Evolutionary conservation across 1,284 basidiomycete genomes (phyloP), one percentile per base, ranked within the genome.

Genomic region (Xerocomus minutiporus): DNA sequence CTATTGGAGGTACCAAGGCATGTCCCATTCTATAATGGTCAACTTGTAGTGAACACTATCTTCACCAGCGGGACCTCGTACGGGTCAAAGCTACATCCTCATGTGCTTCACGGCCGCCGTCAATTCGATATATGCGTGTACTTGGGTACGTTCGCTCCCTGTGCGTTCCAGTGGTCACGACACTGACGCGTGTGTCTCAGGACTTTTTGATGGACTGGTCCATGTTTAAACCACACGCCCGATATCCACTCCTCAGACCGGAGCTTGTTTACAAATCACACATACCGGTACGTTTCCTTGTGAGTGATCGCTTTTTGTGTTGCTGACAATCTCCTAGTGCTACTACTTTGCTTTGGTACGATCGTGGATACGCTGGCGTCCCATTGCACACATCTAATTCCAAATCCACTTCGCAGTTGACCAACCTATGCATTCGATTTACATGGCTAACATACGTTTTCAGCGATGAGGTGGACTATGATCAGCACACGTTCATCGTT

Each of bases 131-230:
- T 96, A 93, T 71, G 84, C 88, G 4, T 77, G 79, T 44, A 67
- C 79, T 42, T 97, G 94, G 94, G 91, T 91, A 66, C 49, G 77
- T 69, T n/a, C 6, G 20, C 29, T 9, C 2, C 50, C 8, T 17
- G 23, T 32, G 15, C 43, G n/a, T 28, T 6, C 23, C 23, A 12
- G 23, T 26, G 25, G 35, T 32, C 31, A 47, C 35, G 7, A 50
- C 50, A 44, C 9, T 26, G 13, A 34, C 25, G 8, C 17, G 12
- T 17, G 5, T 51, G 13, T 40, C 20, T 15, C 61, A 91, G 88
- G 88, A 91, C 62, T 70, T 87, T 28, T 63, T 83, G 28, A 86
- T 90, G 83, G 91, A 93, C 66, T 91, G 88, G 88, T 88, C 89
- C 3, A 60, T 97, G 43, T 74, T 93, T 26, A 76, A 81, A 50